Conservation (phyloP, 345 rosid species). For the Syzygium aromaticum region DNA sequence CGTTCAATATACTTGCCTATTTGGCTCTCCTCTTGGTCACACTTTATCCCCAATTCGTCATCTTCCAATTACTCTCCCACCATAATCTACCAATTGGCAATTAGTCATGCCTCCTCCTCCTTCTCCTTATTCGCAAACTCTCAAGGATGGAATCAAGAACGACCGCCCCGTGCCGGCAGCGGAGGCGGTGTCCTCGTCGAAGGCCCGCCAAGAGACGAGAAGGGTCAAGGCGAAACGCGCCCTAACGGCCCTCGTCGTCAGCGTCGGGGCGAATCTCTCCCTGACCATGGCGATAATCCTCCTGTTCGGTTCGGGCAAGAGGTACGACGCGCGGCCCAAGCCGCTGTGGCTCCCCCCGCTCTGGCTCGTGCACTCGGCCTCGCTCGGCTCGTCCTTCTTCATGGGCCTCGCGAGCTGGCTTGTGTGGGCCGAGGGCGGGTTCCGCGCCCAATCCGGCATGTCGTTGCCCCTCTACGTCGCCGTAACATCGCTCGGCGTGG, state of each 20-base stretch:
- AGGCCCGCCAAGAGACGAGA: neutral
- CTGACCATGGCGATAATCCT: slow-evolving; percentile 5
- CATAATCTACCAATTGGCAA: neutral
- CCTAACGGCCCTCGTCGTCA: slow-evolving; percentile 7
- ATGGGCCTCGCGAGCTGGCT: slow-evolving; percentile 32
- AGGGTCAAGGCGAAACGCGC: neutral
- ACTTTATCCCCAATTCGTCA: neutral
- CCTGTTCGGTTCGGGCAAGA: slow-evolving; percentile 25
- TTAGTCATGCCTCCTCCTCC: neutral
- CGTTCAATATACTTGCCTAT: neutral
- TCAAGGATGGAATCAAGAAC: neutral
- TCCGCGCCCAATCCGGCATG: neutral
- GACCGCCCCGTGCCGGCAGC: neutral
- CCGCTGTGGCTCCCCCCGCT: slow-evolving; percentile 30
- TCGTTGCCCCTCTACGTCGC: slow-evolving; percentile 24
- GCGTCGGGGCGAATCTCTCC: slow-evolving; percentile 1
- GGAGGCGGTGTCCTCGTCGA: neutral
- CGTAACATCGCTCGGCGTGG: slow-evolving; percentile 9
- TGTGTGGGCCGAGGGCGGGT: slow-evolving; percentile 25
- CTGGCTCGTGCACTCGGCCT: slow-evolving; percentile 12
- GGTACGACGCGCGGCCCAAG: slow-evolving; percentile 7
- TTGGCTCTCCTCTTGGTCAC: neutral
- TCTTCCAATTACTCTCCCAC: neutral
- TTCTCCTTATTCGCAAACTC: neutral
- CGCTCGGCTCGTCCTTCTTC: slow-evolving; percentile 13